phyloP scores from a whole-genome alignment of 306 rosid genomes.

The Cicer judaicum region DNA sequence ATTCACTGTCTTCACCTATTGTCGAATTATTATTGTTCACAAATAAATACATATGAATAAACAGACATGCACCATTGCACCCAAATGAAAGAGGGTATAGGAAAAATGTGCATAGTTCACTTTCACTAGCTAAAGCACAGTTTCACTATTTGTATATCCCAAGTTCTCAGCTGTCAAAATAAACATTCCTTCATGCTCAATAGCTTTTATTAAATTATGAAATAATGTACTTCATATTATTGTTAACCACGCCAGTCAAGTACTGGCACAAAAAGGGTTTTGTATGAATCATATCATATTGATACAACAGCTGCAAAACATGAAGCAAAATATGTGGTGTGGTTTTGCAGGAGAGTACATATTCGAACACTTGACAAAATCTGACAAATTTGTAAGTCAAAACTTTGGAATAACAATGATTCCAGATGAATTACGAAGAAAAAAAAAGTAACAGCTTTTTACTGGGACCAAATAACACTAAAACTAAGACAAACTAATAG shows the following conservation, averaged over 20 bases:
- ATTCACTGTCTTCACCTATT: constrained; percentile 6
- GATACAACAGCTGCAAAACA: constrained; percentile 34
- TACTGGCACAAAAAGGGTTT: background rate
- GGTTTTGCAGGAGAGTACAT: constrained; percentile 3
- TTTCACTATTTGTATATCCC: constrained; percentile 44
- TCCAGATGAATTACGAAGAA: background rate
- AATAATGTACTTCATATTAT: constrained; percentile 18
- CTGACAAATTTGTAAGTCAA: constrained; percentile 38
- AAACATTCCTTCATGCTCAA: constrained; percentile 42
- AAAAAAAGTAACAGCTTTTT: constrained; percentile 25
- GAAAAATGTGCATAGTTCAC: constrained; percentile 46
- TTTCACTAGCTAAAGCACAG: constrained; percentile 36
- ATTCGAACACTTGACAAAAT: background rate
- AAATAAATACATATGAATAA: constrained; percentile 48
- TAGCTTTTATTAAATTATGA: constrained; percentile 19
- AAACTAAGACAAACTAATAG: constrained; percentile 56
- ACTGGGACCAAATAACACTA: constrained; percentile 52
- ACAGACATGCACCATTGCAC: constrained; percentile 30
- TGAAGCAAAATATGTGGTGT: background rate
- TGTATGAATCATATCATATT: constrained; percentile 21
- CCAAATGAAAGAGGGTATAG: constrained; percentile 36
- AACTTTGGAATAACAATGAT: constrained; percentile 34
- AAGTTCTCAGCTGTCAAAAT: constrained; percentile 35
- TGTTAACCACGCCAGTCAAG: constrained; percentile 4
- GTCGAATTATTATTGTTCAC: constrained; percentile 42